These are phyloP conservation scores for Rhynchosporium agropyri DNA, from an alignment of 2,329 filamentous ascomycete genomes.

Conservation along the genomic window DNA sequence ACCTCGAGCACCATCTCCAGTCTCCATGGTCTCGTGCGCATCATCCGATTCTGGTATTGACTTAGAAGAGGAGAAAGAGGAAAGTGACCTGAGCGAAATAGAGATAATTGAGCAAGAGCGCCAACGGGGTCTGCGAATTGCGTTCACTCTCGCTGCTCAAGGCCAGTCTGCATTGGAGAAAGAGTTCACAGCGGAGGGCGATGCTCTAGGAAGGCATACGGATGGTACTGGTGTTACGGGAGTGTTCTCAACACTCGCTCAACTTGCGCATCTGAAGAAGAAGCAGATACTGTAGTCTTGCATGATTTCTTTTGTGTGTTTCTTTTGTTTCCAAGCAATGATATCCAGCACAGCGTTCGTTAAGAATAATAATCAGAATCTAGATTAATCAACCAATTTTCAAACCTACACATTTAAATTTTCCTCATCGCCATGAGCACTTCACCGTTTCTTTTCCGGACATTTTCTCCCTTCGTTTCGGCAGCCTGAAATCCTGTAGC, in stretches of 20 bases:
- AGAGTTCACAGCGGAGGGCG: conserved; percentile 33
- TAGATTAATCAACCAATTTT: too few species aligned
- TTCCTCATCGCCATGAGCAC: too few species aligned
- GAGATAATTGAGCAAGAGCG: conserved; percentile 32
- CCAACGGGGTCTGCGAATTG: conserved; percentile 32
- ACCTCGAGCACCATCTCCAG: not conserved
- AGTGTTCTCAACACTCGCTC: conserved; percentile 43
- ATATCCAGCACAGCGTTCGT: not conserved
- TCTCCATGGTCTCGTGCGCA: conserved; percentile 16
- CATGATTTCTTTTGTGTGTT: not conserved
- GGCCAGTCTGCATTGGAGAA: conserved; percentile 35
- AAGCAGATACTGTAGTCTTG: conserved; percentile 37
- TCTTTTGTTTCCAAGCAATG: not conserved
- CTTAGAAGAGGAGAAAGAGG: conserved; percentile 21
- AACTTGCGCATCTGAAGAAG: conserved; percentile 42
- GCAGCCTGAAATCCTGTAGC: too few species aligned
- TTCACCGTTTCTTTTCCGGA: too few species aligned
- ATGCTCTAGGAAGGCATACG: conserved; percentile 44
- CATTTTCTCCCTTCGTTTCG: too few species aligned
- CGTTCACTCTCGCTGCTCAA: conserved; percentile 25
- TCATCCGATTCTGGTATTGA: conserved; percentile 34
- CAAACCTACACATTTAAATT: too few species aligned
- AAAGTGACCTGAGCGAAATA: conserved; percentile 18
- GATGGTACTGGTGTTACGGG: conserved; percentile 44
- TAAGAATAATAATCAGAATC: not conserved